Percentiles rank a stretch among this genome's conserved stretches.
These are phyloP conservation scores for Hyphopichia wangnamkhiaoensis DNA, from an alignment of 1,139 yeast genomes.

Conservation along the genomic window DNA sequence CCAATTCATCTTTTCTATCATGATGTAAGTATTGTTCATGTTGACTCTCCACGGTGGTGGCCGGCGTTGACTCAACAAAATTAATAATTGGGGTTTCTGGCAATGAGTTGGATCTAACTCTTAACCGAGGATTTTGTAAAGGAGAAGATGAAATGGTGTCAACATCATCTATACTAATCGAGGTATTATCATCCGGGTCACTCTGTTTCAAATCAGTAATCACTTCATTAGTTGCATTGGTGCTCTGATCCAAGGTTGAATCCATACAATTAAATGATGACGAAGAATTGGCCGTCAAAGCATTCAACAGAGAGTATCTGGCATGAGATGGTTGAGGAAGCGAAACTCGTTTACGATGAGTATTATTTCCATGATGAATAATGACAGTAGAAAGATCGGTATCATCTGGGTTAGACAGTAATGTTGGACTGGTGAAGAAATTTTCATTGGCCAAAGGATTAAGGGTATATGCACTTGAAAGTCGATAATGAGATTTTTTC, in stretches of 20 bases:
- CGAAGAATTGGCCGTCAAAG: not conserved
- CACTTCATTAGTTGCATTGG: not conserved
- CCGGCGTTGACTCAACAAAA: conserved; percentile 11
- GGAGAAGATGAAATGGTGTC: conserved; percentile 19
- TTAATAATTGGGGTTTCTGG: conserved; percentile 19
- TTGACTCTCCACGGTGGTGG: too few species aligned
- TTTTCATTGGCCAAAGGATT: conserved; percentile 36
- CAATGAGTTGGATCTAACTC: conserved; percentile 22
- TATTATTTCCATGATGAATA: not conserved
- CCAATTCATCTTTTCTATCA: conserved; percentile 15
- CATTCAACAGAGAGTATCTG: not conserved
- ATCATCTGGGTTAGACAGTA: conserved; percentile 2
- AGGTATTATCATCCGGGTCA: not conserved
- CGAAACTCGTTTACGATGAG: not conserved
- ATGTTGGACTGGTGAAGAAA: too few species aligned
- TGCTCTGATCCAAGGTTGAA: not conserved
- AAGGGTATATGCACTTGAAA: conserved; percentile 40
- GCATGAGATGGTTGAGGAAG: not conserved
- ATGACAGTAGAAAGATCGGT: not conserved
- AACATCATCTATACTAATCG: conserved; percentile 10
- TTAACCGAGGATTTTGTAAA: not conserved
- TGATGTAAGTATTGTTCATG: too few species aligned
- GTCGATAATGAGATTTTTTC: conserved; percentile 43
- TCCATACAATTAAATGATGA: not conserved
- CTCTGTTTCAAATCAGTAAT: not conserved